Evolutionary conservation across 257 asterid species (phyloP), one percentile per base, ranked within the genome.

Genomic region (Solanum piurae): DNA sequence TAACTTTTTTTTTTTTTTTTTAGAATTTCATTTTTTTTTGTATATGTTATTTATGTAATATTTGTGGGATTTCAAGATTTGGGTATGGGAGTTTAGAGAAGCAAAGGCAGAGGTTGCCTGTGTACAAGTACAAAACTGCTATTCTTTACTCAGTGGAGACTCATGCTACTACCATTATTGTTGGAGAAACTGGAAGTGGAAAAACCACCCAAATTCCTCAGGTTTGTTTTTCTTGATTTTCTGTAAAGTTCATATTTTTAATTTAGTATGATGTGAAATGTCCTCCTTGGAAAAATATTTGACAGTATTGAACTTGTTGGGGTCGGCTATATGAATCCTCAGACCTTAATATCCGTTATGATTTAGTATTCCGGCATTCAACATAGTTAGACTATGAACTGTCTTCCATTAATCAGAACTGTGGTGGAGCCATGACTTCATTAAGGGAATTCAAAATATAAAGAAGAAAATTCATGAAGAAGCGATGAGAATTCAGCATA

Each of bases 151-250:
- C 94, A 82, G 99, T 97, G 68, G 98, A 97, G 93, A 93, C 91
- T 52, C 99, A 94, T 90, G 95, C 97, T 88, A 95, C 99, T 21
- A 94, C 99, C 75, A 94, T 95, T 86, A 86, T 97, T 55, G 99
- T 97, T 21, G 99, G 99, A 64, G 99, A 97, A 91, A 97, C 99
- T 2, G 99, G 99, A 46, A 94, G 98, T 82, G 99, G 99, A 3
- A 97, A 97, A 91, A 97, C 99, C 83, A 97, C 99, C 74, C 99
- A 97, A 92, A 97, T 97, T 88, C 99, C 99, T 68, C 99, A 95
- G 98, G 99, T 95, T 95, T 46, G 44, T 46, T 62, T 66, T 16
- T 79, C 16, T 44, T 27, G 23, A 27, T 76, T 21, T 86, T 46
- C 31, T 20, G 23, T 38, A 52, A n/a, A 18, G 42, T 60, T 31